These are phyloP conservation scores for Drosera spatulata DNA, from an alignment of 179 eudicot species.

Conservation along the genomic window DNA sequence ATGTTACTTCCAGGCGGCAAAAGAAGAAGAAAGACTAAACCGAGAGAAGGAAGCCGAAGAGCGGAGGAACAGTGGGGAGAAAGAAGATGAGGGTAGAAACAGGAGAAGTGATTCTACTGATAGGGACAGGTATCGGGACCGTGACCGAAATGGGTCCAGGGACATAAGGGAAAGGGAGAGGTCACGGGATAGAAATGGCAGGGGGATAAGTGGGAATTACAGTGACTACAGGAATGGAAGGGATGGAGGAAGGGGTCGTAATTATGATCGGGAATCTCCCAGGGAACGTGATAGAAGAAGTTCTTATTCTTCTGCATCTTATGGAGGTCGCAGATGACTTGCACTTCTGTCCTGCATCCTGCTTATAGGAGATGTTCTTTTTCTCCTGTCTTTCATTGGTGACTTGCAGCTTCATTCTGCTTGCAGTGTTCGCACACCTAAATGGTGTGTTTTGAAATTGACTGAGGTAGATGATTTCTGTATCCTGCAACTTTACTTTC, in stretches of 20 bases:
- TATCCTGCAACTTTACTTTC: conserved; percentile 19
- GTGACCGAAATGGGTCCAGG: conserved; percentile 29
- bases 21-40: conserved; percentile 75
- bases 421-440: conserved; percentile 21
- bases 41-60: conserved; percentile 86
- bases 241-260: conserved; percentile 66
- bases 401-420: conserved; percentile 21
- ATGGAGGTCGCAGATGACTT: conserved; percentile 43
- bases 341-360: conserved; percentile 20
- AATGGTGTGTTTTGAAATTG: conserved; percentile 25
- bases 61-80: conserved; percentile 54
- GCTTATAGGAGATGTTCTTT: conserved; percentile 53
- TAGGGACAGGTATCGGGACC: conserved; percentile 48
- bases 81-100: conserved; percentile 50
- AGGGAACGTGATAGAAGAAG: conserved; percentile 52
- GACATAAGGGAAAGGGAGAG: conserved; percentile 46
- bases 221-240: conserved; percentile 60
- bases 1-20: conserved; percentile 41
- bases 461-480: conserved; percentile 57
- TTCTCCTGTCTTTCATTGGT: conserved; percentile 27
- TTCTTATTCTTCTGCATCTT: conserved; percentile 59
- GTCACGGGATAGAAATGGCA: conserved; percentile 45
- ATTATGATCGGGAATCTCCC: conserved; percentile 28
- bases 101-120: conserved; percentile 74
- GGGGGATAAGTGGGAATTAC: conserved; percentile 45